These are phyloP conservation scores for Aspergillus ustus DNA, from an alignment of 2,329 filamentous ascomycete species.

Conservation along the genomic window DNA sequence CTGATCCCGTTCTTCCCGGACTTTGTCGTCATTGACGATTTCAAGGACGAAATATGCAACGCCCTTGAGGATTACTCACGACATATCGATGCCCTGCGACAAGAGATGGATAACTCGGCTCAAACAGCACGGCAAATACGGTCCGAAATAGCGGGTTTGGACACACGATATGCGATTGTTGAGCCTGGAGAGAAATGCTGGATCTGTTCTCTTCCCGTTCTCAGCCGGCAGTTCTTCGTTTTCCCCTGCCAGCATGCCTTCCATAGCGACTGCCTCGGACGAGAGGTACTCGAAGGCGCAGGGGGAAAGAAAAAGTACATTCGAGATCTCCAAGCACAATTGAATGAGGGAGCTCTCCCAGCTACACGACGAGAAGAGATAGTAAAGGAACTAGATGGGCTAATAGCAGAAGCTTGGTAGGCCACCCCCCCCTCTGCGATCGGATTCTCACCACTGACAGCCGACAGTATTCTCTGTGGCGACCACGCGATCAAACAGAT, in stretches of 20 bases:
- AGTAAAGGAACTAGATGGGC: conserved; percentile 85
- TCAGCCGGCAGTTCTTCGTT: conserved; percentile 94
- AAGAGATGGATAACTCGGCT: conserved; percentile 94
- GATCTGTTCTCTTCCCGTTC: conserved; percentile 79
- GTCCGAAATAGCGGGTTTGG: conserved; percentile 81
- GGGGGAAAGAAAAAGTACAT: conserved; percentile 81
- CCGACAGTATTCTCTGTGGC: conserved; percentile 80
- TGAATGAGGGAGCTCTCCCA: conserved; percentile 74
- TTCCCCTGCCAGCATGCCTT: conserved; percentile 99
- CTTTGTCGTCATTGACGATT: conserved; percentile 98
- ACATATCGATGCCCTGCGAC: conserved; percentile 84
- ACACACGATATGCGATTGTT: conserved; percentile 91
- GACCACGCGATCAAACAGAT: conserved; percentile 94
- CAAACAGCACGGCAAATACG: conserved; percentile 90
- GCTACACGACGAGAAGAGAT: conserved; percentile 78
- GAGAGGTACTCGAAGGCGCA: conserved; percentile 80
- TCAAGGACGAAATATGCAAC: conserved; percentile 96
- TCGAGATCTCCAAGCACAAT: conserved; percentile 80
- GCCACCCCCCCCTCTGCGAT: conserved; percentile 32
- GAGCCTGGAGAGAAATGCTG: conserved; percentile 96
- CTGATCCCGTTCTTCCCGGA: conserved; percentile 98
- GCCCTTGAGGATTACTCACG: conserved; percentile 92
- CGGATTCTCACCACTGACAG: conserved; percentile 24
- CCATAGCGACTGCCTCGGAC: conserved; percentile 90
- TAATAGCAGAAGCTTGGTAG: conserved; percentile 89